Evolutionary conservation across 2,329 filamentous ascomycete genomes (phyloP).

Genomic region (Pezicula radicicola): DNA sequence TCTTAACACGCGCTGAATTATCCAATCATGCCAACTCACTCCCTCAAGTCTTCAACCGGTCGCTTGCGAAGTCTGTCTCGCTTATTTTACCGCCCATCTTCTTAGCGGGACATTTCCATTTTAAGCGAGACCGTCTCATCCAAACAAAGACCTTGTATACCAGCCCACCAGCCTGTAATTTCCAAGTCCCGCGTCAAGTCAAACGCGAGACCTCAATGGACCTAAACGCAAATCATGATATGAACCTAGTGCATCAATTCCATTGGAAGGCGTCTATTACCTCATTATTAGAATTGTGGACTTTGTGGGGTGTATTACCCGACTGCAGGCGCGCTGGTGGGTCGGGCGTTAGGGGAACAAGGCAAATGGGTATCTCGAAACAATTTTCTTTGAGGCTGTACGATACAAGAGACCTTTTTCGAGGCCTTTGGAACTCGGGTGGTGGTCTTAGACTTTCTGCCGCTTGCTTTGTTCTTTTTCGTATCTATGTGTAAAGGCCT

Average conservation of each 20-base stretch:
- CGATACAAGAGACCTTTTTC: background rate
- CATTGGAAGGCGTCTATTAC: too few relatives aligned
- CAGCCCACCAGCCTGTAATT: slow-evolving; percentile 14
- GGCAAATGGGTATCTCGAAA: too few relatives aligned
- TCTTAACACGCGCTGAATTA: slow-evolving; percentile 26
- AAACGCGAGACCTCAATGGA: slow-evolving; percentile 16
- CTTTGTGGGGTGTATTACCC: too few relatives aligned
- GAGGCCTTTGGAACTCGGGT: background rate
- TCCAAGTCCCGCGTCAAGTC: slow-evolving; percentile 16
- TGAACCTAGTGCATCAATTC: too few relatives aligned
- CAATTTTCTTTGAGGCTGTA: background rate
- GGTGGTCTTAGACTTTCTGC: background rate
- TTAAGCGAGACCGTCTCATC: too few relatives aligned
- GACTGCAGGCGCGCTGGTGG: background rate
- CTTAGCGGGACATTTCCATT: too few relatives aligned
- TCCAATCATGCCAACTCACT: slow-evolving; percentile 17
- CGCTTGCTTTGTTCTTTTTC: too few relatives aligned
- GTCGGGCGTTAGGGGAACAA: too few relatives aligned
- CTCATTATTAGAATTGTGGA: too few relatives aligned
- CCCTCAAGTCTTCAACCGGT: slow-evolving; percentile 7
- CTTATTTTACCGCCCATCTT: too few relatives aligned
- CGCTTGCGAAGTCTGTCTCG: slow-evolving; percentile 6
- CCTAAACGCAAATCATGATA: background rate
- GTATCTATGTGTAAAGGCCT: too few relatives aligned
- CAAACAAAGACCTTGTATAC: slow-evolving; percentile 1